Percentiles rank a stretch among this genome's conserved stretches.
phyloP scores from a whole-genome alignment of 192 early-diverging fungal genomes.

The Chytriomyces hyalinus region DNA sequence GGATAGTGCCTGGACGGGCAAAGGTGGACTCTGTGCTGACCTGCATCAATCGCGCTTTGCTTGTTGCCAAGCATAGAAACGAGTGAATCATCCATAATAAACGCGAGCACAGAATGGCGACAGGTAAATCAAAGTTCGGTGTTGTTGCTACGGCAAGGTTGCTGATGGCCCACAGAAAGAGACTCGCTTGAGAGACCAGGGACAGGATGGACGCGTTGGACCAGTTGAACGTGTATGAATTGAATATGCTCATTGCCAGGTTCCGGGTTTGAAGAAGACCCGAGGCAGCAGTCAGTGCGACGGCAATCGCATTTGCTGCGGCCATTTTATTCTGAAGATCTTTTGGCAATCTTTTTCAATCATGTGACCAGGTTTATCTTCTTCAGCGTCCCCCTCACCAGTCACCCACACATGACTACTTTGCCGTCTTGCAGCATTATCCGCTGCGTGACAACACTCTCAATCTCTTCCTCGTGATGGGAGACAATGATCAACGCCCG shows the following conservation, averaged over 20 bases:
- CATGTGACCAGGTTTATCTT: not conserved
- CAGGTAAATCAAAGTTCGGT: not conserved
- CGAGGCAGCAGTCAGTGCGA: no score
- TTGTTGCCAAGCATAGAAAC: not conserved
- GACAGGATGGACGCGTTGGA: not conserved
- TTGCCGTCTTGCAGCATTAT: slow-evolving; percentile 38
- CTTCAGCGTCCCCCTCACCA: not conserved
- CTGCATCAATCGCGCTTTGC: not conserved
- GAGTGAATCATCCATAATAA: not conserved
- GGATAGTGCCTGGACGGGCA: not conserved
- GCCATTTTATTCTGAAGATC: no score
- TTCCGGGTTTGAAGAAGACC: no score
- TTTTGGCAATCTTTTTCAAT: not conserved
- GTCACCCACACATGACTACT: slow-evolving; percentile 20
- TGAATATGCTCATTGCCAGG: no score
- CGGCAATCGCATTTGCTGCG: no score
- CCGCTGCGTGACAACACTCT: slow-evolving; percentile 21
- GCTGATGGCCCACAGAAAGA: not conserved
- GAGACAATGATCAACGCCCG: slow-evolving; percentile 64
- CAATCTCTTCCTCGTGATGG: slow-evolving; percentile 64
- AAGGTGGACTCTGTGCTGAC: not conserved
- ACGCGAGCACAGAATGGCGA: not conserved
- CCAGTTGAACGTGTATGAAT: no score
- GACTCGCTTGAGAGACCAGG: not conserved
- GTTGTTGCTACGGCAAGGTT: not conserved